Evolutionary conservation across 257 asterid species (phyloP).

Genomic region (Solanum sitiens): DNA sequence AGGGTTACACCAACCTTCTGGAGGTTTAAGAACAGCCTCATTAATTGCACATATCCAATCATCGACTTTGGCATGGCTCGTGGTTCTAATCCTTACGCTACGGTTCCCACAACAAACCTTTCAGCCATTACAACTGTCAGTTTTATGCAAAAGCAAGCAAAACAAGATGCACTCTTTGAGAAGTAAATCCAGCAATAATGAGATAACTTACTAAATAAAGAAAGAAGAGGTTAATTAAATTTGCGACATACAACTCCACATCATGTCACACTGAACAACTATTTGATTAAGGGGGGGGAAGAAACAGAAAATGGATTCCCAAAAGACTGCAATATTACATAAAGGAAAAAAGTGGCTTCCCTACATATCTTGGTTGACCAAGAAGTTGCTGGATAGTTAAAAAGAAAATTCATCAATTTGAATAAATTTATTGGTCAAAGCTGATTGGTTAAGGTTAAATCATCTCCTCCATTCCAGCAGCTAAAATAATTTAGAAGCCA

Average conservation of each 20-base stretch:
- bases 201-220: background rate
- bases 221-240: background rate
- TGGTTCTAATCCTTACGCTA: constrained; percentile 50
- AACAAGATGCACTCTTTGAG: background rate
- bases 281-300: background rate
- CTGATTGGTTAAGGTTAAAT: background rate
- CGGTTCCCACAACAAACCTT: constrained; percentile 70
- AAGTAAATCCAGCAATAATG: background rate
- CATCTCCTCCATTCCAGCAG: background rate
- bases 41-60: constrained; percentile 78
- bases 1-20: constrained; percentile 76
- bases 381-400: background rate
- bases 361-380: background rate
- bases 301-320: background rate
- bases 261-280: background rate
- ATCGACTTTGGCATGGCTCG: constrained; percentile 46
- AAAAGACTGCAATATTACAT: background rate
- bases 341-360: background rate
- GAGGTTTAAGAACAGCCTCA: constrained; percentile 42
- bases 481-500: background rate
- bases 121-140: constrained; percentile 11
- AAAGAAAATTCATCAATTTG: background rate
- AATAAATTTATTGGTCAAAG: background rate
- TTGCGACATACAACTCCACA: background rate
- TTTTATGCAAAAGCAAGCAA: background rate